Evolutionary conservation across 2,329 filamentous ascomycete genomes (phyloP).

Genomic region (Gnomoniopsis smithogilvyi): DNA sequence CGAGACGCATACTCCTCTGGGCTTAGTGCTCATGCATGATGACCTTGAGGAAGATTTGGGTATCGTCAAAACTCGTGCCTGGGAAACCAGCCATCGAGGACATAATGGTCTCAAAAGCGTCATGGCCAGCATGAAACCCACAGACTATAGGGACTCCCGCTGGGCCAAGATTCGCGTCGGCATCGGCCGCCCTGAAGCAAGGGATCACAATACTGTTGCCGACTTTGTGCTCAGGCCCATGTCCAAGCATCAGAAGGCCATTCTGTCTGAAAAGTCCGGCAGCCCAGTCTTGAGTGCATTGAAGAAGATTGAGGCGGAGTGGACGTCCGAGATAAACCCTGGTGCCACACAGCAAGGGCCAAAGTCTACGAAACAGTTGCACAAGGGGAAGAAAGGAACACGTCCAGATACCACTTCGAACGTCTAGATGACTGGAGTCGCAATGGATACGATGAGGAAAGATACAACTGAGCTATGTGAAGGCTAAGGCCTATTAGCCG

Average conservation of each 20-base stretch:
- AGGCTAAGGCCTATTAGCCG: neutral
- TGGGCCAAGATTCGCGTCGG: conserved; percentile 72
- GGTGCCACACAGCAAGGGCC: neutral
- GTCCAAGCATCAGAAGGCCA: conserved; percentile 45
- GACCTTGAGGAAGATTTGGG: conserved; percentile 76
- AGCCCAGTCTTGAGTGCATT: conserved; percentile 49
- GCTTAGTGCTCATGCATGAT: conserved; percentile 80
- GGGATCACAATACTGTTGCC: conserved; percentile 66
- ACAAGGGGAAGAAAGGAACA: conserved; percentile 3
- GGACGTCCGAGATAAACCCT: conserved; percentile 20
- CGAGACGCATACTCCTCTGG: conserved; percentile 25
- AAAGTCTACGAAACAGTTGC: neutral
- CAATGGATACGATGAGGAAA: neutral
- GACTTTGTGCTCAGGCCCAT: conserved; percentile 75
- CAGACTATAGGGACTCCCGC: conserved; percentile 35
- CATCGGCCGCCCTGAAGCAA: conserved; percentile 75
- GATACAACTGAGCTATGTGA: neutral
- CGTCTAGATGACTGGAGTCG: neutral
- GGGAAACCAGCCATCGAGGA: conserved; percentile 61
- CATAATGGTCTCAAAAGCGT: conserved; percentile 75
- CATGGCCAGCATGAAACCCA: conserved; percentile 44
- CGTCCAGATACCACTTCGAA: neutral
- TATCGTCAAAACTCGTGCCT: conserved; percentile 60
- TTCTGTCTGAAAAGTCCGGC: conserved; percentile 50
- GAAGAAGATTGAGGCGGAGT: conserved; percentile 41